These are phyloP conservation scores for Escovopsis sp. DNA, from an alignment of 2,329 filamentous ascomycete genomes.

Conservation along the genomic window DNA sequence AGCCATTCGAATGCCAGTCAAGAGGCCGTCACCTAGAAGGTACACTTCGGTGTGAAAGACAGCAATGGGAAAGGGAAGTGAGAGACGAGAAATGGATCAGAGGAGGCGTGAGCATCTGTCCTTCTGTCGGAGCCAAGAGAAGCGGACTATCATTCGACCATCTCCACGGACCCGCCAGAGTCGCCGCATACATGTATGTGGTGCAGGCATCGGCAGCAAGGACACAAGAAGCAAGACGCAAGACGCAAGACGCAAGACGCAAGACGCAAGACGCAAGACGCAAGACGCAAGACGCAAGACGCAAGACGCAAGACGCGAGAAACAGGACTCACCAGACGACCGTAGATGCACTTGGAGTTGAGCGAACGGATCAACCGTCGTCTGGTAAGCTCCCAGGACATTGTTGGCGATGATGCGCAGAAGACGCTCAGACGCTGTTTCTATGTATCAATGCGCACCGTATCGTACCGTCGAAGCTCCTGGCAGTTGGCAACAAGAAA, in stretches of 20 bases:
- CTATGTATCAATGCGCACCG: no score
- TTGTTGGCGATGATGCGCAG: constrained; percentile 12
- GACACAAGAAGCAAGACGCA: no score
- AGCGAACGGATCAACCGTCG: constrained; percentile 49
- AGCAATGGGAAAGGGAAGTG: no score
- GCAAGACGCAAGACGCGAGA: not conserved
- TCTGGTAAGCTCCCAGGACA: constrained; percentile 44
- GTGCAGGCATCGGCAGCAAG: not conserved
- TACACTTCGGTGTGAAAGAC: no score
- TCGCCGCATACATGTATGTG: no score
- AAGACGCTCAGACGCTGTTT: no score
- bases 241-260: not conserved
- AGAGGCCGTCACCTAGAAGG: no score
- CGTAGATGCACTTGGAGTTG: constrained; percentile 54
- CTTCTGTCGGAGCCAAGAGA: no score
- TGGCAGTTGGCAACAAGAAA: no score
- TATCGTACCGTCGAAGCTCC: no score
- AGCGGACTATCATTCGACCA: no score
- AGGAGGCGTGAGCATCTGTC: not conserved
- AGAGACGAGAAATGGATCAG: not conserved
- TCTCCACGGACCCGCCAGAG: no score
- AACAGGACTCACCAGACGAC: constrained; percentile 49
- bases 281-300: not conserved
- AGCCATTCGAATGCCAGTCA: constrained; percentile 6
- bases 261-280: not conserved